These are phyloP conservation scores for Alternaria ventricosa DNA, from an alignment of 2,329 filamentous ascomycete genomes.

Conservation along the genomic window DNA sequence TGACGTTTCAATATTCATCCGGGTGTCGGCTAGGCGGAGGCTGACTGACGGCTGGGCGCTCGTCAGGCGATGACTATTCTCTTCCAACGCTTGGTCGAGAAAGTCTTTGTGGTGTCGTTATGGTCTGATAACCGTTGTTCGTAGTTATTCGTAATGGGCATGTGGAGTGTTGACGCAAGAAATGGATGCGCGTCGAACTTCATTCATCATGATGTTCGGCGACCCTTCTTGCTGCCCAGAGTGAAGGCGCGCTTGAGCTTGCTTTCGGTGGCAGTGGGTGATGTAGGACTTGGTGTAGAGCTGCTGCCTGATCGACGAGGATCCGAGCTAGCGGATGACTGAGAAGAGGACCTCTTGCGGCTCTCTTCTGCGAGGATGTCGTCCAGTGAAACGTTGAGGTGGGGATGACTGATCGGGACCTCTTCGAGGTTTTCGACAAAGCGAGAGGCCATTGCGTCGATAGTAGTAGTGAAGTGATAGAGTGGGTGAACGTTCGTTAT, in stretches of 20 bases:
- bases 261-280: conserved; percentile 32
- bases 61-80: conserved; percentile 12
- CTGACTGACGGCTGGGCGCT: neutral
- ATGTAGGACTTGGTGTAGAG: conserved; percentile 30
- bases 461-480: neutral
- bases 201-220: conserved; percentile 18
- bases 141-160: neutral
- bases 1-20: conserved; percentile 3
- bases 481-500: neutral
- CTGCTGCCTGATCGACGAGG: conserved; percentile 32
- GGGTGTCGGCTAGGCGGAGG: neutral
- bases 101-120: conserved; percentile 1
- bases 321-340: conserved; percentile 40
- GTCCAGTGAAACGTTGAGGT: conserved; percentile 49
- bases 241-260: conserved; percentile 39
- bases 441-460: conserved; percentile 42
- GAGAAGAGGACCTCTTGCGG: conserved; percentile 43
- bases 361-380: conserved; percentile 49
- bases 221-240: conserved; percentile 43
- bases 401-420: conserved; percentile 45
- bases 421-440: conserved; percentile 50
- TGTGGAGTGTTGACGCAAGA: neutral
- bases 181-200: neutral
- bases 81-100: conserved; percentile 44
- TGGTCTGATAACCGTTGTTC: conserved; percentile 3